Evolutionary conservation across 2,329 filamentous ascomycete species (phyloP).

Genomic region (Cadophora gregata): DNA sequence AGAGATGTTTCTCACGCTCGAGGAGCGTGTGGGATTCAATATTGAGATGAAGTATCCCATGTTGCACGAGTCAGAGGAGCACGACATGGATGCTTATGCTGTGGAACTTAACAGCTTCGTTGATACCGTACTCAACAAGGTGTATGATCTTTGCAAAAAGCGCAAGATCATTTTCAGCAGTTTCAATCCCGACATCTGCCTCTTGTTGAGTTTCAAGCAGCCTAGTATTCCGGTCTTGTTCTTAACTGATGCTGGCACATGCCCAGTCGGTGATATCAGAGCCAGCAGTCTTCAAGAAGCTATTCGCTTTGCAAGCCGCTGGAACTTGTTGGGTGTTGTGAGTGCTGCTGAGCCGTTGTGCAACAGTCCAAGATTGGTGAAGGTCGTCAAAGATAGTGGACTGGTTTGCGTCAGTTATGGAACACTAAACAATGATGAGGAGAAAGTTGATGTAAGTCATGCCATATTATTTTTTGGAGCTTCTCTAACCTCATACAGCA

Average conservation of each 20-base stretch:
- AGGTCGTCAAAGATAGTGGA: conserved; percentile 91
- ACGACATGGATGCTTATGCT: conserved; percentile 95
- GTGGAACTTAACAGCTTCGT: conserved; percentile 97
- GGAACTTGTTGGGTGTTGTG: conserved; percentile 94
- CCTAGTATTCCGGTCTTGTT: conserved; percentile 96
- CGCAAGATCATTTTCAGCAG: conserved; percentile 97
- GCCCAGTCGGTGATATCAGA: conserved; percentile 82
- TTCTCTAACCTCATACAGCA: conserved; percentile 30
- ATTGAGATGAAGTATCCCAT: conserved; percentile 99
- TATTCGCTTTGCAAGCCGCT: conserved; percentile 89
- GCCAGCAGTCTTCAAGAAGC: conserved; percentile 94
- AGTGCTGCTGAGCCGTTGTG: conserved; percentile 87
- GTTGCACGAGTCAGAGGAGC: conserved; percentile 92
- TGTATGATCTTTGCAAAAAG: conserved; percentile 82
- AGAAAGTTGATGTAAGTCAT: conserved; percentile 79
- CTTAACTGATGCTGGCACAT: conserved; percentile 86
- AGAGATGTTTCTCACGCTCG: conserved; percentile 87
- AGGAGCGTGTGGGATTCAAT: conserved; percentile 88
- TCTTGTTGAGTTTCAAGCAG: conserved; percentile 95
- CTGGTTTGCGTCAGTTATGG: conserved; percentile 96
- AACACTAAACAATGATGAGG: conserved; percentile 84
- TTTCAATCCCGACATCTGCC: conserved; percentile 96
- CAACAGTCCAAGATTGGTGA: conserved; percentile 85
- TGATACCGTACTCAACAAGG: conserved; percentile 87
- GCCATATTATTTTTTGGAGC: not conserved